Percentiles rank a stretch among this genome's conserved stretches.
These are phyloP conservation scores for Limnanthes douglasii DNA, from an alignment of 345 rosid species.

Conservation along the genomic window DNA sequence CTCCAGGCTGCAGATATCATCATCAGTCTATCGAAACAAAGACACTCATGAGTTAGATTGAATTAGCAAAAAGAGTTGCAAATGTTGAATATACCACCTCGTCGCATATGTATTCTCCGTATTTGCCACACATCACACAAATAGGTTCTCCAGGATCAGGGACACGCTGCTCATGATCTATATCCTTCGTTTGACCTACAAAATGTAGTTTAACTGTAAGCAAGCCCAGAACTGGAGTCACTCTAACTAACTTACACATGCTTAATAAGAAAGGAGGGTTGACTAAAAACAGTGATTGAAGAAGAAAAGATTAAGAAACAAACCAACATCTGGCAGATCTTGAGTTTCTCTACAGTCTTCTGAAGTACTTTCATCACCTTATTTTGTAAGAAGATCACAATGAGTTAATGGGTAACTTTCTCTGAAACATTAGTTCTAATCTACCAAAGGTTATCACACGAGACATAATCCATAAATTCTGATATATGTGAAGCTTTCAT, in stretches of 20 bases:
- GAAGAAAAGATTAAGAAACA: conserved; percentile 6
- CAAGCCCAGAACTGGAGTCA: conserved; percentile 3
- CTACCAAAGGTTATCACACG: neutral
- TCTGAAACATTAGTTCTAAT: neutral
- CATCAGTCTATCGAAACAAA: conserved; percentile 40
- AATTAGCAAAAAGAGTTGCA: neutral
- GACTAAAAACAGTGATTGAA: conserved; percentile 1
- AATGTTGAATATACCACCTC: conserved; percentile 24
- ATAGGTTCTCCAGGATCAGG: conserved; percentile 52
- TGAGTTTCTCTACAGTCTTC: conserved; percentile 19
- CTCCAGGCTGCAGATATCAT: conserved; percentile 65
- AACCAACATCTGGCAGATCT: conserved; percentile 21
- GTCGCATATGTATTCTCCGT: conserved; percentile 62
- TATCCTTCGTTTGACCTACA: conserved; percentile 16
- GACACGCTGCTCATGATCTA: conserved; percentile 27
- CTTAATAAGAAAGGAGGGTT: neutral
- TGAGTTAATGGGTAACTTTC: conserved; percentile 1
- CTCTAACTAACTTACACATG: neutral
- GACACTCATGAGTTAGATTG: conserved; percentile 1
- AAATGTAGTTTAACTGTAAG: neutral
- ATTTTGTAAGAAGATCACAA: conserved; percentile 3
- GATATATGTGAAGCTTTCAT: no score
- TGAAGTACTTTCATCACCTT: conserved; percentile 36
- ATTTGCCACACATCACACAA: conserved; percentile 56
- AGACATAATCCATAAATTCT: no score